Evolutionary conservation across 306 rosid genomes (phyloP).

Genomic region (Vachellia pachyceras): DNA sequence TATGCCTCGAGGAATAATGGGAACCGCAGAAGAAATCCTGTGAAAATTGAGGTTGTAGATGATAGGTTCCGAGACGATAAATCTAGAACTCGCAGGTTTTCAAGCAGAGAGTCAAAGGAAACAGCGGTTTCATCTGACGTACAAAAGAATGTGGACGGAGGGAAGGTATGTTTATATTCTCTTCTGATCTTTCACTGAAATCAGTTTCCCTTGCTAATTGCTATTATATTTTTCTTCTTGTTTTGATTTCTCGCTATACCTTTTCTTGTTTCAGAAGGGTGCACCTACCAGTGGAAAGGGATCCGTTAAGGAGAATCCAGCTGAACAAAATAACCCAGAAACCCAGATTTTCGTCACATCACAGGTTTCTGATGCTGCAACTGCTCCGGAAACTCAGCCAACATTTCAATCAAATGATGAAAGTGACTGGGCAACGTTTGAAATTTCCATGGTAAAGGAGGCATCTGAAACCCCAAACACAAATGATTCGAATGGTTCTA

Average conservation of each 20-base stretch:
- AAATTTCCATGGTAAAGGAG: conserved; percentile 8
- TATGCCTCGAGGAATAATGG: conserved; percentile 51
- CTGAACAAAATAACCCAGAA: conserved; percentile 41
- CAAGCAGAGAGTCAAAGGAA: conserved; percentile 52
- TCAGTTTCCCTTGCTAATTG: neutral
- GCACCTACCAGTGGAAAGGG: conserved; percentile 36
- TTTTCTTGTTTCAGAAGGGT: conserved; percentile 38
- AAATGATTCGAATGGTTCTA: conserved; percentile 38
- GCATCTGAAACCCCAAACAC: conserved; percentile 41
- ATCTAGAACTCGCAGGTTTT: conserved; percentile 41
- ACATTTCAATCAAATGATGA: conserved; percentile 42
- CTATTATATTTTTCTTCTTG: neutral
- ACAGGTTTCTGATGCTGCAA: too few relatives aligned
- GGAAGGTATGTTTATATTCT: conserved; percentile 29
- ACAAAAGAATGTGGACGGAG: conserved; percentile 37
- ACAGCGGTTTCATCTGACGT: conserved; percentile 39
- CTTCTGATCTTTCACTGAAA: conserved; percentile 15
- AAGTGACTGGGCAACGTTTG: conserved; percentile 62
- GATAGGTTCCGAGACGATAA: conserved; percentile 70
- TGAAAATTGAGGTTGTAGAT: conserved; percentile 81
- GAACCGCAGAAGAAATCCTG: conserved; percentile 50
- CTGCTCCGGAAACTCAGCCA: too few relatives aligned
- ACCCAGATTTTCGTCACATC: too few relatives aligned
- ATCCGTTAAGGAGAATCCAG: conserved; percentile 38
- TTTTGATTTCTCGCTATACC: conserved; percentile 8